Evolutionary conservation across 495 filamentous ascomycete genomes (phyloP).

Genomic region (Usnea hakonensis): DNA sequence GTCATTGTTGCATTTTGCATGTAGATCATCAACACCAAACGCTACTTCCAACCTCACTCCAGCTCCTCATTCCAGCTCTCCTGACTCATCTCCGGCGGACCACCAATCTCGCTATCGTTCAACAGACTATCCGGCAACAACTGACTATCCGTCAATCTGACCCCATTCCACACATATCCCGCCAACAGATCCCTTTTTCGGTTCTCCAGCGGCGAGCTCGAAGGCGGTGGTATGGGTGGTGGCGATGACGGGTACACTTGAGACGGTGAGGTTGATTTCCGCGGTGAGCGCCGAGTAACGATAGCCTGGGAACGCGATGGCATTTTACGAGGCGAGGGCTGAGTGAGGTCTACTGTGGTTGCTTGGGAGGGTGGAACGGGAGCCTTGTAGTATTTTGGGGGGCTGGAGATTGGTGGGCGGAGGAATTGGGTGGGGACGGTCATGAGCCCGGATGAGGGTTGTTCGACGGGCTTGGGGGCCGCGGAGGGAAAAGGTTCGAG

Average conservation of each 20-base stretch:
- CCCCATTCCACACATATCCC: slow-evolving; percentile 21
- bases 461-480: not conserved
- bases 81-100: slow-evolving; percentile 34
- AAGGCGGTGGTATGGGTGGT: slow-evolving; percentile 10
- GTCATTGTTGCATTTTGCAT: not conserved
- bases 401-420: not conserved
- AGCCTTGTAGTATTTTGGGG: not conserved
- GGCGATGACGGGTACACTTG: slow-evolving; percentile 13
- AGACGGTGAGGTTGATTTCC: not conserved
- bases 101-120: slow-evolving; percentile 36
- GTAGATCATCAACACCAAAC: not conserved
- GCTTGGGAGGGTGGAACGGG: slow-evolving; percentile 26
- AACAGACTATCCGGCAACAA: slow-evolving; percentile 48
- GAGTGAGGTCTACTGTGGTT: slow-evolving; percentile 25
- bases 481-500: not conserved
- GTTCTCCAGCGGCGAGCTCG: slow-evolving; percentile 8
- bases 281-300: not conserved
- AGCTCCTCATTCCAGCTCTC: slow-evolving; percentile 42
- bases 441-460: slow-evolving; percentile 1
- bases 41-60: slow-evolving; percentile 14
- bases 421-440: slow-evolving; percentile 8
- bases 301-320: not conserved
- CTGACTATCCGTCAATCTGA: slow-evolving; percentile 36
- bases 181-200: slow-evolving; percentile 7
- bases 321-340: slow-evolving; percentile 14